Conservation (phyloP, 2,329 filamentous ascomycete species). For the Alternaria burnsii region DNA sequence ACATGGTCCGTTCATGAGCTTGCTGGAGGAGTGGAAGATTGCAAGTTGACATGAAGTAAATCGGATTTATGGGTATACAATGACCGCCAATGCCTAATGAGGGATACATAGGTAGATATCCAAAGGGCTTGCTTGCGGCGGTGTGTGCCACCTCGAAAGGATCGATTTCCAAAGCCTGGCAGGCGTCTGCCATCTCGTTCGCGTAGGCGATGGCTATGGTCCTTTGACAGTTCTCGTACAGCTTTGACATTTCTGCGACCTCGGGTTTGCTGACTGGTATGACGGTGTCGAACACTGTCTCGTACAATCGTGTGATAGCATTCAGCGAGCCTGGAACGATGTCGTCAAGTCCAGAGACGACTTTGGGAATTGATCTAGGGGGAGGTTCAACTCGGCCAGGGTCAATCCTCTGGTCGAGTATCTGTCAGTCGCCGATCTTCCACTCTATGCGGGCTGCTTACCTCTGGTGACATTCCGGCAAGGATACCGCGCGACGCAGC, state of each 20-base stretch:
- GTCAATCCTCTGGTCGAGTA: slow-evolving; percentile 55
- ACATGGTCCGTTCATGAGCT: slow-evolving; percentile 56
- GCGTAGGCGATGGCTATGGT: slow-evolving; percentile 65
- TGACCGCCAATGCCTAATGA: slow-evolving; percentile 64
- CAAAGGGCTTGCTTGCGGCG: slow-evolving; percentile 54
- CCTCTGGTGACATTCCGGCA: slow-evolving; percentile 61
- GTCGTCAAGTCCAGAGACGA: slow-evolving; percentile 60
- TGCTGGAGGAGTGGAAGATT: slow-evolving; percentile 58
- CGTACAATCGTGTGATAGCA: slow-evolving; percentile 58
- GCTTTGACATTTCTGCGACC: slow-evolving; percentile 66
- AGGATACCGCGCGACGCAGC: slow-evolving; percentile 30
- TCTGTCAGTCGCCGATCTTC: not conserved
- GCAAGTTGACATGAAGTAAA: slow-evolving; percentile 61
- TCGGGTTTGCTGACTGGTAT: slow-evolving; percentile 62
- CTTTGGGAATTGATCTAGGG: slow-evolving; percentile 60
- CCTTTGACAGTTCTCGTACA: slow-evolving; percentile 67
- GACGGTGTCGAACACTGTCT: slow-evolving; percentile 58
- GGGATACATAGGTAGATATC: slow-evolving; percentile 60
- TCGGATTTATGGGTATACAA: slow-evolving; percentile 66
- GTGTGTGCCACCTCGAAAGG: slow-evolving; percentile 61
- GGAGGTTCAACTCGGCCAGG: slow-evolving; percentile 55
- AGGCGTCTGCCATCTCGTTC: slow-evolving; percentile 67
- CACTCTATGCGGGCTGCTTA: slow-evolving; percentile 9
- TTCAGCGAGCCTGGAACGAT: slow-evolving; percentile 48
- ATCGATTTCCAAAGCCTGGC: slow-evolving; percentile 56